These are phyloP conservation scores for Camellia oleifera DNA, from an alignment of 179 eudicot species.

Conservation along the genomic window DNA sequence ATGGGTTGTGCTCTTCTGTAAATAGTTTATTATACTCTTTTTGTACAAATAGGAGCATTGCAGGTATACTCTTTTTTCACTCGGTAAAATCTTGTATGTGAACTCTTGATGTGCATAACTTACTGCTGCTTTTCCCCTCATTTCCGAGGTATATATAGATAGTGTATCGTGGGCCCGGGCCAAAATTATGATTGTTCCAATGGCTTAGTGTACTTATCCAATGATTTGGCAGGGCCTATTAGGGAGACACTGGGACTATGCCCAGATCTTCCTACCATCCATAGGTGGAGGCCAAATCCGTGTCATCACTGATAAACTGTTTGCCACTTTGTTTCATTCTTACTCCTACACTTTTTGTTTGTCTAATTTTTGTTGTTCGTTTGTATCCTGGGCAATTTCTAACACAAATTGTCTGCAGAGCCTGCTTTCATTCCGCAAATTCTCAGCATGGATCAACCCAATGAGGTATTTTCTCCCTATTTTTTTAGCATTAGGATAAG, in stretches of 20 bases:
- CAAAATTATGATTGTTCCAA: background rate
- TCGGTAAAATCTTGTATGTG: background rate
- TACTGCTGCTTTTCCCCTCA: background rate
- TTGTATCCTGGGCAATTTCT: constrained; percentile 4
- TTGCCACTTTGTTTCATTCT: background rate
- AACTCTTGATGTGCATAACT: constrained; percentile 3
- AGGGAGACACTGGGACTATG: background rate
- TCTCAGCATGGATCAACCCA: constrained; percentile 97
- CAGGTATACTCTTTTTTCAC: constrained; percentile 50
- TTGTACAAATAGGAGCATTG: constrained; percentile 58
- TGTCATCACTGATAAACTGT: background rate
- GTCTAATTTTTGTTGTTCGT: background rate
- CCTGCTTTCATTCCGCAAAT: constrained; percentile 93
- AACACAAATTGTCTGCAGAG: constrained; percentile 47
- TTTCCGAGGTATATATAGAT: background rate
- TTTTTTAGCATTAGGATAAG: background rate
- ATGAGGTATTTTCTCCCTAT: constrained; percentile 45
- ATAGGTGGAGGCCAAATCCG: background rate
- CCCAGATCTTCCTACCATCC: background rate
- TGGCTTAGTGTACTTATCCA: background rate
- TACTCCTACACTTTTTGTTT: background rate
- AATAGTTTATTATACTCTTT: no score
- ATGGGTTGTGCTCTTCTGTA: no score
- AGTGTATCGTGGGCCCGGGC: background rate
- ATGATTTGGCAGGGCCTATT: background rate